Evolutionary conservation across 371 early-diverging fungal species (phyloP).

Genomic region (Rhizopus delemar): DNA sequence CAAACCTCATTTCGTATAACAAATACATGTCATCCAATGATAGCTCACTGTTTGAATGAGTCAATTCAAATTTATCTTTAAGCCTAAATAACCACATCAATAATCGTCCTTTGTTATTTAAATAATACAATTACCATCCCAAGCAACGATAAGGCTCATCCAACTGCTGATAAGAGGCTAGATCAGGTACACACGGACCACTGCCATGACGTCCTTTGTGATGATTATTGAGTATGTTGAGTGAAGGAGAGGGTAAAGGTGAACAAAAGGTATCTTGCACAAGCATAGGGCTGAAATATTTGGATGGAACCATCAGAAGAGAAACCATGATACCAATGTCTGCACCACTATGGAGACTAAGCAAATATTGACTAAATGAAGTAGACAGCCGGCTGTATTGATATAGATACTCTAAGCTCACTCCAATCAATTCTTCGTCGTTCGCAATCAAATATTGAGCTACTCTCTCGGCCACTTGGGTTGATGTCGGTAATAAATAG

Average conservation of each 20-base stretch:
- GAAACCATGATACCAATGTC: conserved; percentile 56
- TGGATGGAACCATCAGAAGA: conserved; percentile 42
- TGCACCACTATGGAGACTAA: conserved; percentile 49
- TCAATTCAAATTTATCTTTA: conserved; percentile 39
- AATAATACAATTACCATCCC: conserved; percentile 27
- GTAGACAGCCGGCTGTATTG: conserved; percentile 62
- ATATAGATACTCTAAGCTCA: conserved; percentile 73
- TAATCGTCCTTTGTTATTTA: too few relatives aligned
- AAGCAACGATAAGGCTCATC: conserved; percentile 45
- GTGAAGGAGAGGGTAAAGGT: conserved; percentile 11
- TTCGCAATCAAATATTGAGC: conserved; percentile 62
- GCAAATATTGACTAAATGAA: conserved; percentile 50
- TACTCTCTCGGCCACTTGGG: conserved; percentile 44
- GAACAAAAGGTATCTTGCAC: background rate
- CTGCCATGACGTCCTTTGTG: conserved; percentile 18
- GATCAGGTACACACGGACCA: conserved; percentile 28
- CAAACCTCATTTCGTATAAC: conserved; percentile 34
- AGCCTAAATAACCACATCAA: conserved; percentile 18
- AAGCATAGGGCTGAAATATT: conserved; percentile 30
- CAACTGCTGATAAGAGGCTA: conserved; percentile 27
- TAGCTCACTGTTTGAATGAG: conserved; percentile 16
- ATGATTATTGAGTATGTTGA: background rate
- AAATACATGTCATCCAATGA: conserved; percentile 36
- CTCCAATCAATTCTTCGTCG: conserved; percentile 73
- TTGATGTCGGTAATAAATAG: conserved; percentile 27